Conservation (phyloP, 176 grass and related monocot genomes). For the Oryza glumipatula region DNA sequence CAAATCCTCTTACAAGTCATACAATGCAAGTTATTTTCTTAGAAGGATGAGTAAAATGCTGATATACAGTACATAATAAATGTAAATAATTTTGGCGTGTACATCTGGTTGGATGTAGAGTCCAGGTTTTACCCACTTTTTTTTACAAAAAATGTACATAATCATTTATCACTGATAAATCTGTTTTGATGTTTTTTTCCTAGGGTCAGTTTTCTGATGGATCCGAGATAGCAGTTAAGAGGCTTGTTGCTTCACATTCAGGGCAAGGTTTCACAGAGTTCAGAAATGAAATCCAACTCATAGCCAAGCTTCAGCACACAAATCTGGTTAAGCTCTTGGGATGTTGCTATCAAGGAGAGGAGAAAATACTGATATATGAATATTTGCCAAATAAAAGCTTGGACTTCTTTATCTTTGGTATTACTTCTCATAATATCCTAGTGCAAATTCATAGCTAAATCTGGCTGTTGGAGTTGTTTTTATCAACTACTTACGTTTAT, state of each 20-base stretch:
- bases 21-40: too few relatives aligned
- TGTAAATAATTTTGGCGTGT: too few relatives aligned
- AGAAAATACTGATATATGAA: constrained; percentile 37
- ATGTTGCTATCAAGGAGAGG: constrained; percentile 20
- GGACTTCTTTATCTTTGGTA: constrained; percentile 36
- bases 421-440: background rate
- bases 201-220: constrained; percentile 25
- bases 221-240: constrained; percentile 9
- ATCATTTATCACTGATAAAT: background rate
- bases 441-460: background rate
- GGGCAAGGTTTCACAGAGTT: constrained; percentile 33
- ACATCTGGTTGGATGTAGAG: too few relatives aligned
- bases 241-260: constrained; percentile 24
- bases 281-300: constrained; percentile 39
- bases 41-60: too few relatives aligned
- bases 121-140: too few relatives aligned
- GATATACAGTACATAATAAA: too few relatives aligned
- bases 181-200: background rate
- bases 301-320: constrained; percentile 34
- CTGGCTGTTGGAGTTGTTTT: background rate
- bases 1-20: too few relatives aligned
- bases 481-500: background rate
- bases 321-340: constrained; percentile 35
- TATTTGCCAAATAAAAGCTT: constrained; percentile 40
- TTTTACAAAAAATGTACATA: too few relatives aligned